phyloP scores from a whole-genome alignment of 176 grass and related monocot genomes.

The Bromus sterilis region DNA sequence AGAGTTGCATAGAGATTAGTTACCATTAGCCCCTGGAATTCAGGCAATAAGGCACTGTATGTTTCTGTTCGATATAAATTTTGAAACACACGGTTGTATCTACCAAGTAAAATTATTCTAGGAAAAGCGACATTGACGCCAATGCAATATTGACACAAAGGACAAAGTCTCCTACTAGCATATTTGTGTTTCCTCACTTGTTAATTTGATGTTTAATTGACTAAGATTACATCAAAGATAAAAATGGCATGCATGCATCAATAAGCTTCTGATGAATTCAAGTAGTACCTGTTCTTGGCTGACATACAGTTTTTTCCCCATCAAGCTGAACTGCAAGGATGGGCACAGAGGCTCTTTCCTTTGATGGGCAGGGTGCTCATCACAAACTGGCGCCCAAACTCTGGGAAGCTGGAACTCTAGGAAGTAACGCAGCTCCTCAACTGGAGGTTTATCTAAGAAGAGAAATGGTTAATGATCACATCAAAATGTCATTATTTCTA shows the following conservation, averaged over 20 bases:
- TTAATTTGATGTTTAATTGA: background rate
- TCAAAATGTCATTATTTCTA: background rate
- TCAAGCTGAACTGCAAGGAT: constrained; percentile 64
- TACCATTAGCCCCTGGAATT: background rate
- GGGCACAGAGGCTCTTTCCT: constrained; percentile 71
- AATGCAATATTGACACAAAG: background rate
- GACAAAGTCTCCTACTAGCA: background rate
- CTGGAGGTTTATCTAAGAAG: constrained; percentile 64
- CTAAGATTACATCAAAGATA: background rate
- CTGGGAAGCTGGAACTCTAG: constrained; percentile 63
- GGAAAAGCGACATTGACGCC: background rate
- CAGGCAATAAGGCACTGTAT: background rate
- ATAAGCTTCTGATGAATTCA: background rate
- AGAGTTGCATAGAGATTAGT: background rate
- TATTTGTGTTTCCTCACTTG: background rate
- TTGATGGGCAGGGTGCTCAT: constrained; percentile 38
- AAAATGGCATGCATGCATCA: background rate
- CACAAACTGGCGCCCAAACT: constrained; percentile 58
- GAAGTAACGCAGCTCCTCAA: constrained; percentile 71
- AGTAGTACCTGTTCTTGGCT: constrained; percentile 43
- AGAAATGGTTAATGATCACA: background rate
- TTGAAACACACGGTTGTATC: background rate
- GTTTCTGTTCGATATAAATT: background rate
- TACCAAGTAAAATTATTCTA: background rate
- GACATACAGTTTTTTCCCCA: constrained; percentile 63